These are phyloP conservation scores for Hyphodiscus hymeniophilus DNA, from an alignment of 495 filamentous ascomycete species.

Conservation along the genomic window DNA sequence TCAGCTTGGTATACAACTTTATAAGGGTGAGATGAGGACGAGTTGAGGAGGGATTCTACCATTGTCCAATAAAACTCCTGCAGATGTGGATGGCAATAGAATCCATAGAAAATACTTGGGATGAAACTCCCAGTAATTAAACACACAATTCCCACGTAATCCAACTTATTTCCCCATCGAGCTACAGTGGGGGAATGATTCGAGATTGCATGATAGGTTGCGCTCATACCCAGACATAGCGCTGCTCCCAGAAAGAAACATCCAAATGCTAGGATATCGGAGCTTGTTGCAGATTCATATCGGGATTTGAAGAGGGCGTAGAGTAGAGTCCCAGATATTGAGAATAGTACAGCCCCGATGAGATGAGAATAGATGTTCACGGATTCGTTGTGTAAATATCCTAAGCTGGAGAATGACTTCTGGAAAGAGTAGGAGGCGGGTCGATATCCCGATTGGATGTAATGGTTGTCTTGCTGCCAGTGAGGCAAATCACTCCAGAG, in stretches of 20 bases:
- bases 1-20: background rate
- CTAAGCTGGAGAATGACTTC: constrained; percentile 53
- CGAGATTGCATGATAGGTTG: constrained; percentile 64
- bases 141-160: constrained; percentile 86
- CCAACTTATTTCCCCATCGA: constrained; percentile 61
- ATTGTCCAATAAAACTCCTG: constrained; percentile 66
- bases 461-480: constrained; percentile 75
- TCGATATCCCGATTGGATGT: constrained; percentile 65
- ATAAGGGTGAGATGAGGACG: background rate
- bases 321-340: constrained; percentile 32
- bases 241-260: constrained; percentile 76
- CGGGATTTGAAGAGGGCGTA: constrained; percentile 50
- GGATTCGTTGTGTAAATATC: constrained; percentile 86
- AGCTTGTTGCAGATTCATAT: constrained; percentile 52
- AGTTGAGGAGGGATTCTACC: constrained; percentile 33
- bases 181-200: constrained; percentile 55
- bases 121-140: constrained; percentile 85
- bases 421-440: constrained; percentile 57
- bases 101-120: constrained; percentile 81
- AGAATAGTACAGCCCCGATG: constrained; percentile 47
- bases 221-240: constrained; percentile 76
- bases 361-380: constrained; percentile 93
- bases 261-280: constrained; percentile 62
- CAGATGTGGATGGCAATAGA: constrained; percentile 55
- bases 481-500: constrained; percentile 56